Conservation (phyloP, 805 yeast species). For the Crinitomyces ghanaensis region DNA sequence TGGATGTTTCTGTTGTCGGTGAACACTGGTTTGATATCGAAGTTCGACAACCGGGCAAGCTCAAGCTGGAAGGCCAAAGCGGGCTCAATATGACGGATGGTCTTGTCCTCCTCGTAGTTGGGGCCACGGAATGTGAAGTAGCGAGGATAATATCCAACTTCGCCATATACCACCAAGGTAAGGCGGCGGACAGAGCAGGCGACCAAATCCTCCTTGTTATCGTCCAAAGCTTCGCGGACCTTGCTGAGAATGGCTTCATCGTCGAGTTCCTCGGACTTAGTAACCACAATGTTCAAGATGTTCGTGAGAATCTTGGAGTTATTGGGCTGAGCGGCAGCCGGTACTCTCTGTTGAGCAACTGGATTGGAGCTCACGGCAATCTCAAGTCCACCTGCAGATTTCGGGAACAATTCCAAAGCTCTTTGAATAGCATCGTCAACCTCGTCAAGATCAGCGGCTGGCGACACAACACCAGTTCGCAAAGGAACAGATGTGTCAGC, state of each 20-base stretch:
- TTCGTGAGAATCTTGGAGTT: slow-evolving; percentile 38
- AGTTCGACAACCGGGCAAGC: slow-evolving; percentile 85
- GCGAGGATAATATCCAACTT: slow-evolving; percentile 81
- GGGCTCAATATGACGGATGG: slow-evolving; percentile 96
- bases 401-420: slow-evolving; percentile 63
- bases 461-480: slow-evolving; percentile 76
- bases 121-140: slow-evolving; percentile 94
- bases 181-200: slow-evolving; percentile 79
- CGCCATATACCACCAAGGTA: slow-evolving; percentile 78
- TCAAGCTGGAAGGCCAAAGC: slow-evolving; percentile 97
- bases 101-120: slow-evolving; percentile 72
- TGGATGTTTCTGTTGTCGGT: slow-evolving; percentile 96
- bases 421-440: slow-evolving; percentile 70
- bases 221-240: slow-evolving; percentile 53
- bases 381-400: slow-evolving; percentile 26
- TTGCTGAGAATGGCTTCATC: slow-evolving; percentile 59
- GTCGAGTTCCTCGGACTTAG: slow-evolving; percentile 53
- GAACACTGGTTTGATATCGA: slow-evolving; percentile 86
- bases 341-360: slow-evolving; percentile 39
- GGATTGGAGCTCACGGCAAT: slow-evolving; percentile 27
- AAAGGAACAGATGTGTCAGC: slow-evolving; percentile 50
- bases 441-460: slow-evolving; percentile 78
- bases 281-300: slow-evolving; percentile 71
- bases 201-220: slow-evolving; percentile 56
- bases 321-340: slow-evolving; percentile 11